These are phyloP conservation scores for Spirogloea muscicola DNA, from an alignment of 139 green algal species.

Conservation along the genomic window DNA sequence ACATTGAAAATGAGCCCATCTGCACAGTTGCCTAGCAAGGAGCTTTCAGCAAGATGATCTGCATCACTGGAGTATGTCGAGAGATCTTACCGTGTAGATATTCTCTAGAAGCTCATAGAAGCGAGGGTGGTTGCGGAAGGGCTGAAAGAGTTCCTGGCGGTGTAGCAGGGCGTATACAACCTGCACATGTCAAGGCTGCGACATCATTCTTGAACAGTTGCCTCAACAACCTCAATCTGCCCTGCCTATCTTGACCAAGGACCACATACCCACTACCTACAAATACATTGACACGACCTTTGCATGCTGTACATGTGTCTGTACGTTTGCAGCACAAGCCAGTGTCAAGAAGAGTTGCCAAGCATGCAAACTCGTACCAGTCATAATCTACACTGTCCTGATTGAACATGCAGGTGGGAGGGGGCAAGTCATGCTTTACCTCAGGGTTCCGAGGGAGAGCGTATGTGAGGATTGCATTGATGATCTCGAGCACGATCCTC, in stretches of 20 bases:
- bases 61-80: background rate
- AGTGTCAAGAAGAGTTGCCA: background rate
- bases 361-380: background rate
- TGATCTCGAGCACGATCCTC: conserved; percentile 79
- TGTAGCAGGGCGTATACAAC: conserved; percentile 88
- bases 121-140: conserved; percentile 55
- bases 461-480: conserved; percentile 72
- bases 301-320: background rate
- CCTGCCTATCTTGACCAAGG: no score
- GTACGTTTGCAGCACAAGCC: background rate
- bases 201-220: no score
- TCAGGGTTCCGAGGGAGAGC: conserved; percentile 55
- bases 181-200: conserved; percentile 24
- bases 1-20: no score
- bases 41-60: background rate
- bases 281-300: no score
- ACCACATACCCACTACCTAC: no score
- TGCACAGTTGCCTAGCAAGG: background rate
- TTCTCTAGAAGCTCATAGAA: conserved; percentile 71
- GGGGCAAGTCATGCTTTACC: conserved; percentile 1
- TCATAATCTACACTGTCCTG: background rate
- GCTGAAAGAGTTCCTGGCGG: conserved; percentile 61
- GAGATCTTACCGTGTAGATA: conserved; percentile 48
- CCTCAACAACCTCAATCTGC: no score
- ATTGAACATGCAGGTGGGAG: background rate